Percentiles rank a stretch among this genome's conserved stretches.
These are phyloP conservation scores for Globisporangium spiculum DNA, from an alignment of 352 stramenopile species.

Conservation along the genomic window DNA sequence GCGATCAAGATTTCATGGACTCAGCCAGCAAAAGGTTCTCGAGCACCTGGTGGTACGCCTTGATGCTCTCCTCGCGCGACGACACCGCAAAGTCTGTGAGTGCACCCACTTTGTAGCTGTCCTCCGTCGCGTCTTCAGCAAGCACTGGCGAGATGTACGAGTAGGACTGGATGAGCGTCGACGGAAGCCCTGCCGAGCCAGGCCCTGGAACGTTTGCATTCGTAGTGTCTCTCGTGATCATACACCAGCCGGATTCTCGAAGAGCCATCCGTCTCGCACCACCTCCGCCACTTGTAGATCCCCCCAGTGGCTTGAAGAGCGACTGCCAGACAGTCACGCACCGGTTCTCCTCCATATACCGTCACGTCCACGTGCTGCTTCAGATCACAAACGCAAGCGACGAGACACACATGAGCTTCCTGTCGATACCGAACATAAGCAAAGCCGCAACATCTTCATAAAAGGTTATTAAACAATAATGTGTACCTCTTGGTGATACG, in stretches of 20 bases:
- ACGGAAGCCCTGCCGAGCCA: background rate
- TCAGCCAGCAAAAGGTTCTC: constrained; percentile 1
- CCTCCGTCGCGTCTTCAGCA: background rate
- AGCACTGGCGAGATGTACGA: background rate
- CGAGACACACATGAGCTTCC: background rate
- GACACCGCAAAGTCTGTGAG: constrained; percentile 2
- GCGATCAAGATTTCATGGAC: background rate
- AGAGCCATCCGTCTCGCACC: background rate
- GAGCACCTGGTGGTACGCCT: background rate
- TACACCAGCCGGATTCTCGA: background rate
- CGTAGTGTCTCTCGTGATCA: background rate
- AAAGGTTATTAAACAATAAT: background rate
- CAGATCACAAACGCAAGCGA: background rate
- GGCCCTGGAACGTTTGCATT: background rate
- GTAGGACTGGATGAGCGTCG: background rate
- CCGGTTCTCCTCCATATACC: background rate
- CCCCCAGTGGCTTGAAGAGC: background rate
- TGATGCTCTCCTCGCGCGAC: constrained; percentile 1
- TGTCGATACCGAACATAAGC: background rate
- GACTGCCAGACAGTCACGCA: background rate
- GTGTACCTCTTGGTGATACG: background rate
- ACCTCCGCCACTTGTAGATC: background rate
- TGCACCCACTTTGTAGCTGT: background rate
- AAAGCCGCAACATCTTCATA: no score
- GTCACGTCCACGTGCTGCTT: background rate